These are phyloP conservation scores for Candida odintsovae DNA, from an alignment of 805 yeast species.

Conservation along the genomic window DNA sequence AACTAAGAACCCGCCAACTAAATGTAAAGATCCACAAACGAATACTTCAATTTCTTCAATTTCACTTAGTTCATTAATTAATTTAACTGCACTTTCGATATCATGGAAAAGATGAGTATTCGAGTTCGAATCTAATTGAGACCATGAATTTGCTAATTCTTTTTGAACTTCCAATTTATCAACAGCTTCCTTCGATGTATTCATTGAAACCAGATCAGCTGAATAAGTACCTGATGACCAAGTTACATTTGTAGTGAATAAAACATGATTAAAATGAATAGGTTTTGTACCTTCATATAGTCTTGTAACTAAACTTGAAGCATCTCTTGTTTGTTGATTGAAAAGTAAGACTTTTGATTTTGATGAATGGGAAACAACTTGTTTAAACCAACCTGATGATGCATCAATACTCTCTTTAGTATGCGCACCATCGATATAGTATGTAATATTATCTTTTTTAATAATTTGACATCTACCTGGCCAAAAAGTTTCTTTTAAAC, in stretches of 20 bases:
- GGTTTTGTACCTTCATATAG: conserved; percentile 40
- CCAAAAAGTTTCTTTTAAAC: conserved; percentile 71
- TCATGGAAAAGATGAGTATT: conserved; percentile 55
- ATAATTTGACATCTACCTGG: conserved; percentile 93
- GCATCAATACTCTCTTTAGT: conserved; percentile 81
- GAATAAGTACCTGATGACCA: conserved; percentile 80
- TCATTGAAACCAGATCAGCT: conserved; percentile 79
- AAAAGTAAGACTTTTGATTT: conserved; percentile 54
- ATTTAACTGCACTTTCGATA: conserved; percentile 67
- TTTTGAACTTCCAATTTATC: conserved; percentile 81
- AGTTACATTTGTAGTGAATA: conserved; percentile 89
- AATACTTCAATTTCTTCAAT: conserved; percentile 54
- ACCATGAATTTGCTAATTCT: conserved; percentile 67
- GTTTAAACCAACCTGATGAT: conserved; percentile 75
- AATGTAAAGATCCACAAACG: conserved; percentile 89
- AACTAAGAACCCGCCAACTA: conserved; percentile 90
- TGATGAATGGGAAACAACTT: conserved; percentile 28
- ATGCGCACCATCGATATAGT: conserved; percentile 96
- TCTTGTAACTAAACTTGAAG: conserved; percentile 51
- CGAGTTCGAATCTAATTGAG: conserved; percentile 38
- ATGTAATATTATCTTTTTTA: conserved; percentile 41
- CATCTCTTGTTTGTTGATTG: conserved; percentile 93
- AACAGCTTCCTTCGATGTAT: conserved; percentile 72
- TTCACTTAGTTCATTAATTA: conserved; percentile 30
- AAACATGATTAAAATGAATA: conserved; percentile 61